Conservation (phyloP, 1,139 yeast genomes). For the Hanseniaspora uvarum region DNA sequence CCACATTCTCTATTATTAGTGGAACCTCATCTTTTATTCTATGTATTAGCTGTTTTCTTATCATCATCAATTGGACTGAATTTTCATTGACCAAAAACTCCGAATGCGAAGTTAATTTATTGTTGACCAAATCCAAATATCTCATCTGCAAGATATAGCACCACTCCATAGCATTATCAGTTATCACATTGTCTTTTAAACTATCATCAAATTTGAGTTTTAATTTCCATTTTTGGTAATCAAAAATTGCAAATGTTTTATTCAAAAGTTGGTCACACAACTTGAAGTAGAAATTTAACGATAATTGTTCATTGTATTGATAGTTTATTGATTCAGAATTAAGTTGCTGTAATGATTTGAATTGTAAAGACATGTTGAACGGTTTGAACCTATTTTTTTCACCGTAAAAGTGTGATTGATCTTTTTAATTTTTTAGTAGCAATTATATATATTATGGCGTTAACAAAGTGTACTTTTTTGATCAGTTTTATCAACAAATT, state of each 20-base stretch:
- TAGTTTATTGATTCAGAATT: slow-evolving; percentile 27
- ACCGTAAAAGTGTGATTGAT: not conserved
- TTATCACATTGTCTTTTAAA: not conserved
- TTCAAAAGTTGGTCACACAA: slow-evolving; percentile 28
- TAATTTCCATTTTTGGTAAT: slow-evolving; percentile 20
- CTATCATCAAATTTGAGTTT: not conserved
- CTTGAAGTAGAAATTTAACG: slow-evolving; percentile 27
- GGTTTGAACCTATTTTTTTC: not conserved
- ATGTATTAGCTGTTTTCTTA: not conserved
- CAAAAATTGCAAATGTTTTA: slow-evolving; percentile 26
- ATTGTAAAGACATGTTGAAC: slow-evolving; percentile 8
- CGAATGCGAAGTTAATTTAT: slow-evolving; percentile 28
- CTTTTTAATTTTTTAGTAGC: too few relatives aligned
- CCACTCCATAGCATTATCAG: slow-evolving; percentile 21
- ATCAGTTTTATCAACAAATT: too few relatives aligned
- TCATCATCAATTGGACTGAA: not conserved
- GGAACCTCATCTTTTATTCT: slow-evolving; percentile 12
- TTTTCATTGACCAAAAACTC: slow-evolving; percentile 18
- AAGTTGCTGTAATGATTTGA: slow-evolving; percentile 25
- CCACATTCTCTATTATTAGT: slow-evolving; percentile 10
- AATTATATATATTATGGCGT: too few relatives aligned
- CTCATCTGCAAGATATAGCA: slow-evolving; percentile 28
- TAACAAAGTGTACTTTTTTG: too few relatives aligned
- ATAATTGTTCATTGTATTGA: slow-evolving; percentile 26
- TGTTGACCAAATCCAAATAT: slow-evolving; percentile 28